Evolutionary conservation across 1,284 basidiomycete species (phyloP).

Genomic region (Malassezia equina): DNA sequence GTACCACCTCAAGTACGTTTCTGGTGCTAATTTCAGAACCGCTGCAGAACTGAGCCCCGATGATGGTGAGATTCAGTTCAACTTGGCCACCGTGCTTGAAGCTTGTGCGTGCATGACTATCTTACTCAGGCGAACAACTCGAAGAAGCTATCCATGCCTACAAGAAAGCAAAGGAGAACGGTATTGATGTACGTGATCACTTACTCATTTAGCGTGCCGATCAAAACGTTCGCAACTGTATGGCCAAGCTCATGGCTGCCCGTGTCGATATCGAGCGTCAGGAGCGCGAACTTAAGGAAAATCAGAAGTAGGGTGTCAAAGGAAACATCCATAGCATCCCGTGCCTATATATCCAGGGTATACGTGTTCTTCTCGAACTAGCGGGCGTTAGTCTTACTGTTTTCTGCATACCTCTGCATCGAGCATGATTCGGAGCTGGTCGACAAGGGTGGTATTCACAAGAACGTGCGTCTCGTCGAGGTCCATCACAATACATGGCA

Average conservation of each 20-base stretch:
- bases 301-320: not conserved
- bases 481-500: conserved; percentile 69
- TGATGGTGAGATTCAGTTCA: conserved; percentile 89
- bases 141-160: conserved; percentile 72
- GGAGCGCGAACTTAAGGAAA: conserved; percentile 1
- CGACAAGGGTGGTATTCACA: conserved; percentile 69
- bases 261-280: conserved; percentile 16
- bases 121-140: conserved; percentile 54
- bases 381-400: conserved; percentile 5
- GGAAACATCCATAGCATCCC: not conserved
- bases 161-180: conserved; percentile 63
- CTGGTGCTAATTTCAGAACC: conserved; percentile 55
- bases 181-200: conserved; percentile 55
- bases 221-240: conserved; percentile 78
- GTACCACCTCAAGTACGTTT: conserved; percentile 67
- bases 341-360: conserved; percentile 24
- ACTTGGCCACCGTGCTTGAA: conserved; percentile 79
- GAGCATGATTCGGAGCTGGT: conserved; percentile 60
- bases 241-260: conserved; percentile 47
- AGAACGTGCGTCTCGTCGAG: conserved; percentile 73
- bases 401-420: conserved; percentile 61
- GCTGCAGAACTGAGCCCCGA: conserved; percentile 75
- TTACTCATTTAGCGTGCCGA: conserved; percentile 53
- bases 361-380: conserved; percentile 44
- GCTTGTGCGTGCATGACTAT: conserved; percentile 54